Percentiles rank a stretch among this genome's conserved stretches.
Evolutionary conservation across 2,329 filamentous ascomycete species (phyloP).

Genomic region (Epichloe bromicola): DNA sequence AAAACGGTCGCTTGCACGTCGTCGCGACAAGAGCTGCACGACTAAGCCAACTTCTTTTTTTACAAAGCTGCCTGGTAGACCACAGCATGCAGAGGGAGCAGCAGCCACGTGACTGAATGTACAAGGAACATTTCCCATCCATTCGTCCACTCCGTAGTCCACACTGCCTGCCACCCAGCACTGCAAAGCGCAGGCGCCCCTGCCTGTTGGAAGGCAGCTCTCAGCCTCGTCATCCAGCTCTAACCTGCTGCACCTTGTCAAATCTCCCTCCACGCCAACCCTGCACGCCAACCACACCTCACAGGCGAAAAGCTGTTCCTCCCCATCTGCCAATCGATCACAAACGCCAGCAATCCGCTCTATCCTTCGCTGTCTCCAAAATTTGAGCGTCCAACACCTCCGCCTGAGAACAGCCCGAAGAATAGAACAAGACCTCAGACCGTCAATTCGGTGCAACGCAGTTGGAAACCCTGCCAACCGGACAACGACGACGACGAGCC

Average conservation of each 20-base stretch:
- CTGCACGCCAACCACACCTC: conserved; percentile 10
- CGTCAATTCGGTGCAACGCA: conserved; percentile 2
- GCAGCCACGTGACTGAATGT: conserved; percentile 4
- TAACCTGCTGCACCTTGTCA: conserved; percentile 6
- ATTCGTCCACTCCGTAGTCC: too few relatives aligned
- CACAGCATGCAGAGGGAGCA: conserved; percentile 10
- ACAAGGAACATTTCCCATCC: neutral
- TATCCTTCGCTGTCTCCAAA: neutral
- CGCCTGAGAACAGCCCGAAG: neutral
- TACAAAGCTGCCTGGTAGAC: conserved; percentile 8
- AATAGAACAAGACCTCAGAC: neutral
- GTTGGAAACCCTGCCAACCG: neutral
- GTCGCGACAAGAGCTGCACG: conserved; percentile 6
- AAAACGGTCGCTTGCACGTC: neutral
- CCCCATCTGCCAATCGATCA: neutral
- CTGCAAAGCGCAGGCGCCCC: conserved; percentile 1
- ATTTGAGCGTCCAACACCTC: neutral
- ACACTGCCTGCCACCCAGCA: neutral
- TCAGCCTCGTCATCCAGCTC: conserved; percentile 42
- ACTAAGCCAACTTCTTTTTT: conserved; percentile 10
- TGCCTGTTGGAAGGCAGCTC: conserved; percentile 30
- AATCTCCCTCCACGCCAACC: conserved; percentile 8
- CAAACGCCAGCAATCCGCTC: neutral
- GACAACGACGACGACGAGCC: conserved; percentile 3
- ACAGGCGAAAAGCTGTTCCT: neutral